Evolutionary conservation across 2,329 filamentous ascomycete genomes (phyloP).

Genomic region (Colletotrichum echinochloae): DNA sequence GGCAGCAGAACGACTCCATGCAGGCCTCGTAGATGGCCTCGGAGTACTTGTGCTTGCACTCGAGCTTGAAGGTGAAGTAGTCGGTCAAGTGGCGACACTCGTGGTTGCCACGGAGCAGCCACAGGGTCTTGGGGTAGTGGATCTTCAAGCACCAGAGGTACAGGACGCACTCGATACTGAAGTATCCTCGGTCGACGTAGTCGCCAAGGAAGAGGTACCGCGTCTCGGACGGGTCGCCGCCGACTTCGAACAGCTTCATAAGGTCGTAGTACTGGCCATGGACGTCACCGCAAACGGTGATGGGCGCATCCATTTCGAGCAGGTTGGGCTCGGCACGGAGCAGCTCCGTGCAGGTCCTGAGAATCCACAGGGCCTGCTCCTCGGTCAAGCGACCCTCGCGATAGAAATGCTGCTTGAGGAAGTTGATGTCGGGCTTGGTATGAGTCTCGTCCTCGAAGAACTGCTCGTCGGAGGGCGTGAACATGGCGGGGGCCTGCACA

Average conservation of each 20-base stretch:
- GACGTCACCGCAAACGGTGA: slow-evolving; percentile 97
- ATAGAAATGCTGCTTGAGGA: slow-evolving; percentile 98
- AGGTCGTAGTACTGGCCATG: slow-evolving; percentile 99
- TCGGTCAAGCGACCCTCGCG: slow-evolving; percentile 96
- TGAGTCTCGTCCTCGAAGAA: slow-evolving; percentile 91
- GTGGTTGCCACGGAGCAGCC: slow-evolving; percentile 97
- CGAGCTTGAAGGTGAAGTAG: slow-evolving; percentile 99
- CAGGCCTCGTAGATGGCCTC: slow-evolving; percentile 96
- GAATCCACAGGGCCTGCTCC: slow-evolving; percentile 96
- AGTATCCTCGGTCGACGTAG: slow-evolving; percentile 98
- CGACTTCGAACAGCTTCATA: slow-evolving; percentile 99
- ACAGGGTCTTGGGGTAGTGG: slow-evolving; percentile 97
- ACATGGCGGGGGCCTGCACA: slow-evolving; percentile 96
- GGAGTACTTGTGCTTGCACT: slow-evolving; percentile 99
- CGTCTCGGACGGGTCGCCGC: slow-evolving; percentile 95
- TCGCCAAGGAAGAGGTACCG: slow-evolving; percentile 97
- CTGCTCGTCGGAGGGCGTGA: slow-evolving; percentile 91
- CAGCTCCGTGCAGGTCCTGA: slow-evolving; percentile 87
- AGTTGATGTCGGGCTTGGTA: slow-evolving; percentile 90
- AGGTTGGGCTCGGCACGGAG: slow-evolving; percentile 93
- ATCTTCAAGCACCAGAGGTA: slow-evolving; percentile 99
- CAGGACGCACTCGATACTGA: slow-evolving; percentile 98
- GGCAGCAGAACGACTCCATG: slow-evolving; percentile 96
- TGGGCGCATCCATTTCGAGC: slow-evolving; percentile 98
- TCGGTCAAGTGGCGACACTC: slow-evolving; percentile 99